Evolutionary conservation across 345 rosid genomes (phyloP).

Genomic region (Eucalyptus curtisii): DNA sequence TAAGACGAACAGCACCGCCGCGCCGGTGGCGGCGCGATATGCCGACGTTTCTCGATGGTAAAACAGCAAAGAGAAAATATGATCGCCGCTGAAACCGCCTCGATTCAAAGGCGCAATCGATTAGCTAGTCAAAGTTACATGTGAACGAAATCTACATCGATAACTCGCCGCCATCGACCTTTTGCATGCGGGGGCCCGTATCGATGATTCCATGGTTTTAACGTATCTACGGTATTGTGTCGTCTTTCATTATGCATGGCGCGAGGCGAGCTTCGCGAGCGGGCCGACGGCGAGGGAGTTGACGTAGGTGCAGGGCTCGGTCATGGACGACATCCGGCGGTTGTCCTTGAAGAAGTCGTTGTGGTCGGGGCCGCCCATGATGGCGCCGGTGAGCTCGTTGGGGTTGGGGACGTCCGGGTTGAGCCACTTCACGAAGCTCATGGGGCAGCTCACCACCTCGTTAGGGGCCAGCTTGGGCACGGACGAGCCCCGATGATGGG

Average conservation of each 20-base stretch:
- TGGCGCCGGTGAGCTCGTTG: constrained; percentile 77
- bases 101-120: not conserved
- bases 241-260: not conserved
- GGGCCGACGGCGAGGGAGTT: constrained; percentile 63
- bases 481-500: constrained; percentile 88
- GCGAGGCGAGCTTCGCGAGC: constrained; percentile 59
- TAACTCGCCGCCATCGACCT: not conserved
- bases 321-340: constrained; percentile 44
- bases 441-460: constrained; percentile 20
- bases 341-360: constrained; percentile 51
- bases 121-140: not conserved
- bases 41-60: not conserved
- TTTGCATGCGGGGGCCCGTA: not conserved
- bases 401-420: constrained; percentile 40
- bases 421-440: constrained; percentile 59
- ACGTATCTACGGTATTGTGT: not conserved
- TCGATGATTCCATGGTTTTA: not conserved
- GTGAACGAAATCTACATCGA: not conserved
- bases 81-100: not conserved
- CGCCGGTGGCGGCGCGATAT: not conserved
- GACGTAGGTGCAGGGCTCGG: constrained; percentile 91
- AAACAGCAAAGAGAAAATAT: not conserved
- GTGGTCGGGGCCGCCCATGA: constrained; percentile 84
- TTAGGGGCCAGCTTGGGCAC: constrained; percentile 15
- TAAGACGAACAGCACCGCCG: not conserved